Conservation (phyloP, 106 monocot species). For the Platanthera zijinensis region DNA sequence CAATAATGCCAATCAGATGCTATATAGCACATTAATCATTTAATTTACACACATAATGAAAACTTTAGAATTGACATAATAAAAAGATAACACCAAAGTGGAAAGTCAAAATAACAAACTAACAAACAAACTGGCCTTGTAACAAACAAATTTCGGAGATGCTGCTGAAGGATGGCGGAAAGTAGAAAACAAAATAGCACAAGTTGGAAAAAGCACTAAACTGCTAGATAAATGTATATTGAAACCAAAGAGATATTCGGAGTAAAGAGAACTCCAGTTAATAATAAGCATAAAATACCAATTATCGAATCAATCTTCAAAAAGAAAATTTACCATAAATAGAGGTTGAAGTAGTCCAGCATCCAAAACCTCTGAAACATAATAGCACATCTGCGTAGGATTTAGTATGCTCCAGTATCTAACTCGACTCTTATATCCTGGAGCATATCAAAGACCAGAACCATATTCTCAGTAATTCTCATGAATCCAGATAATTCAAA, state of each 20-base stretch:
- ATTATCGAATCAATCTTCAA: background rate
- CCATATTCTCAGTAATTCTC: background rate
- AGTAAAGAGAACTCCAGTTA: slow-evolving; percentile 1
- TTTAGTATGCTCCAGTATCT: slow-evolving; percentile 62
- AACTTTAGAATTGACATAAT: too few species aligned
- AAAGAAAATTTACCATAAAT: slow-evolving; percentile 65
- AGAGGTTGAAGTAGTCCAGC: slow-evolving; percentile 69
- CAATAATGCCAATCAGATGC: background rate
- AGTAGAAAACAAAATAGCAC: slow-evolving; percentile 1
- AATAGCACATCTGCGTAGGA: slow-evolving; percentile 77
- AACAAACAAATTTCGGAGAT: background rate
- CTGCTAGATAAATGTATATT: background rate
- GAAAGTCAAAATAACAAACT: background rate
- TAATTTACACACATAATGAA: background rate
- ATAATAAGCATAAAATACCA: background rate
- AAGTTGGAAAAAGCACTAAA: background rate
- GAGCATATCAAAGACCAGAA: background rate
- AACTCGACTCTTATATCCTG: slow-evolving; percentile 88
- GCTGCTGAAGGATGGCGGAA: background rate
- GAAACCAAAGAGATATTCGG: too few species aligned
- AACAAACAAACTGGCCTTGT: background rate
- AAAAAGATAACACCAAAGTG: background rate
- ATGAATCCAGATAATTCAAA: background rate
- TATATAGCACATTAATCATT: background rate
- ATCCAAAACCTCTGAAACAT: slow-evolving; percentile 82